A percentile compares a stretch with the other conserved stretches of the same genome.
phyloP scores from a whole-genome alignment of 1,284 basidiomycete species.

The Sphaerobolus stellatus region DNA sequence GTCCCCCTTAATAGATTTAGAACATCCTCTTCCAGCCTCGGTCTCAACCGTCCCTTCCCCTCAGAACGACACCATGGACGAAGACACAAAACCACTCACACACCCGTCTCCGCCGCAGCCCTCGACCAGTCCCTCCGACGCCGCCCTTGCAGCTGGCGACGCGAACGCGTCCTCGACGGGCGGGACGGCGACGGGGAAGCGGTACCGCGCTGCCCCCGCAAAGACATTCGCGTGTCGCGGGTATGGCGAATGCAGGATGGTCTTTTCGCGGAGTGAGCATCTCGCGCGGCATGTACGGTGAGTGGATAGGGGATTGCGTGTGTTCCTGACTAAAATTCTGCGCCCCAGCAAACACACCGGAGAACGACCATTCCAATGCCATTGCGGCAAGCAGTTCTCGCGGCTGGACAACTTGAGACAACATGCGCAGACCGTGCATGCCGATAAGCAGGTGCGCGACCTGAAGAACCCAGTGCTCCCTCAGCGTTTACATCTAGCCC shows the following conservation, averaged over 20 bases:
- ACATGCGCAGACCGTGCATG: conserved; percentile 94
- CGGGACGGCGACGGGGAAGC: conserved; percentile 38
- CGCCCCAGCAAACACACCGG: conserved; percentile 89
- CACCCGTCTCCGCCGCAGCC: no score
- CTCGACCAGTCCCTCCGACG: no score
- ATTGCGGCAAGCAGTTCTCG: conserved; percentile 94
- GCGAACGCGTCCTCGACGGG: background rate
- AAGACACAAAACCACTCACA: no score
- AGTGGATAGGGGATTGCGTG: conserved; percentile 20
- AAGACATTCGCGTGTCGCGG: conserved; percentile 96
- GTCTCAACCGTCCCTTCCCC: no score
- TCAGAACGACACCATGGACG: no score
- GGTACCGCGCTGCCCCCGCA: conserved; percentile 73
- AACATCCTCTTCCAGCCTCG: no score
- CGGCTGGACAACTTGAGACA: conserved; percentile 95
- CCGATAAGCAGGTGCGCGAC: conserved; percentile 61
- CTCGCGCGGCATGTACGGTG: conserved; percentile 92
- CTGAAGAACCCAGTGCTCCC: background rate
- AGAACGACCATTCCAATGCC: conserved; percentile 92
- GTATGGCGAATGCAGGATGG: conserved; percentile 94
- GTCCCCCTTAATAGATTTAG: no score
- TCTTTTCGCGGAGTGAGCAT: conserved; percentile 93
- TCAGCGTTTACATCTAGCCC: background rate
- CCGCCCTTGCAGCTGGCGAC: background rate
- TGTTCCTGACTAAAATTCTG: conserved; percentile 23